A percentile compares a stretch with the other conserved stretches of the same genome.
Conservation (phyloP, 306 rosid species). For the Ormosia semicastrata region DNA sequence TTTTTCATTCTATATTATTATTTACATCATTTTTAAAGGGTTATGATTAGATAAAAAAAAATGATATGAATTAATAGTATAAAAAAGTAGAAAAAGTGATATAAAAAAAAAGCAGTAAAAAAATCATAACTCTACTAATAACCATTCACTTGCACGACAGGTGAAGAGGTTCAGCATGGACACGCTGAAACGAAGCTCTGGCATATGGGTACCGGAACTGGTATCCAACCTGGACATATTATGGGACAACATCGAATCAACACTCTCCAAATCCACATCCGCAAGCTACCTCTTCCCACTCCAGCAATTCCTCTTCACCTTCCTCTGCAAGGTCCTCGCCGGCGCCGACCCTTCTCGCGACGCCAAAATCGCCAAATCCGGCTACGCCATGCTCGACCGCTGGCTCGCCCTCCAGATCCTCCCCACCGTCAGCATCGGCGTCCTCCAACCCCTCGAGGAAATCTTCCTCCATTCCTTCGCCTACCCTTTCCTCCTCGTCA, state of each 20-base stretch:
- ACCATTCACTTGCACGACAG: conserved; percentile 33
- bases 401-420: conserved; percentile 90
- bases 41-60: too few relatives aligned
- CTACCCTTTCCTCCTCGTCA: conserved; percentile 66
- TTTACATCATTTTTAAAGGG: too few relatives aligned
- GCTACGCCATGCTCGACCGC: conserved; percentile 50
- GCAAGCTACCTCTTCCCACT: conserved; percentile 44
- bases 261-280: conserved; percentile 36
- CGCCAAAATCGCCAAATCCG: conserved; percentile 53
- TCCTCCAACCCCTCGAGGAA: conserved; percentile 83
- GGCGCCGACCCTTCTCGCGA: conserved; percentile 71
- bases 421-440: conserved; percentile 61
- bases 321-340: conserved; percentile 55
- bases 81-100: too few relatives aligned
- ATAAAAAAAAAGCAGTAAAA: too few relatives aligned
- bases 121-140: too few relatives aligned
- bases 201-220: conserved; percentile 63
- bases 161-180: conserved; percentile 56
- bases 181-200: conserved; percentile 63
- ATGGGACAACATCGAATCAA: conserved; percentile 61
- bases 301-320: conserved; percentile 56
- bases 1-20: too few relatives aligned
- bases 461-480: conserved; percentile 81
- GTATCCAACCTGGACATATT: conserved; percentile 42
- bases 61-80: too few relatives aligned